Conservation (phyloP, 2,329 filamentous ascomycete species). For the Basipetospora chlamydospora region DNA sequence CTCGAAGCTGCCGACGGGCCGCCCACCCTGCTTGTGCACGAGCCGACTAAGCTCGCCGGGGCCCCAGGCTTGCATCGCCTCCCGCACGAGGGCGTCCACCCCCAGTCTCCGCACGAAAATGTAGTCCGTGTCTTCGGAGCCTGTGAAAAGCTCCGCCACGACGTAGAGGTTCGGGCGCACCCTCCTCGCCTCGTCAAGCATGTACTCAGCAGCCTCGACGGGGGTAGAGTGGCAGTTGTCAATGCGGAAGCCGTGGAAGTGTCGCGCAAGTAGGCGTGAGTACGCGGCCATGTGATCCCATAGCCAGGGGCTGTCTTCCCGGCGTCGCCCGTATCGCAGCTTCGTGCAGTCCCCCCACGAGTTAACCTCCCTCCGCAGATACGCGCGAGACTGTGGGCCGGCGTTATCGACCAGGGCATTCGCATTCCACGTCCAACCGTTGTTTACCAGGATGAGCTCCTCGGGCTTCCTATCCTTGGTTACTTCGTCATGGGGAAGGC, state of each 20-base stretch:
- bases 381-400: conserved; percentile 77
- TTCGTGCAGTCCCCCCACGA: conserved; percentile 99
- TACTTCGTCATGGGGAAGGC: conserved; percentile 62
- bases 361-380: conserved; percentile 89
- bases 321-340: conserved; percentile 69
- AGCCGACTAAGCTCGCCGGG: conserved; percentile 83
- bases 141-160: conserved; percentile 89
- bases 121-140: conserved; percentile 91
- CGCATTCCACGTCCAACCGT: conserved; percentile 97
- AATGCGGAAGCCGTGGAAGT: conserved; percentile 89
- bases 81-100: conserved; percentile 79
- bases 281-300: conserved; percentile 96
- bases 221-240: conserved; percentile 98
- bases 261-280: conserved; percentile 80
- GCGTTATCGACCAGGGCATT: conserved; percentile 91
- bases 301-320: conserved; percentile 77
- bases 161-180: conserved; percentile 81
- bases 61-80: conserved; percentile 98
- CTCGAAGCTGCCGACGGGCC: conserved; percentile 93
- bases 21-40: conserved; percentile 83
- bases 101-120: conserved; percentile 88
- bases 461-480: conserved; percentile 64
- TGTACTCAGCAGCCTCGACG: conserved; percentile 83
- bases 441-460: conserved; percentile 76
- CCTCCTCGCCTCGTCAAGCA: conserved; percentile 82